Evolutionary conservation across 129 eudicot genomes (phyloP).

Genomic region (Mikania micrantha): DNA sequence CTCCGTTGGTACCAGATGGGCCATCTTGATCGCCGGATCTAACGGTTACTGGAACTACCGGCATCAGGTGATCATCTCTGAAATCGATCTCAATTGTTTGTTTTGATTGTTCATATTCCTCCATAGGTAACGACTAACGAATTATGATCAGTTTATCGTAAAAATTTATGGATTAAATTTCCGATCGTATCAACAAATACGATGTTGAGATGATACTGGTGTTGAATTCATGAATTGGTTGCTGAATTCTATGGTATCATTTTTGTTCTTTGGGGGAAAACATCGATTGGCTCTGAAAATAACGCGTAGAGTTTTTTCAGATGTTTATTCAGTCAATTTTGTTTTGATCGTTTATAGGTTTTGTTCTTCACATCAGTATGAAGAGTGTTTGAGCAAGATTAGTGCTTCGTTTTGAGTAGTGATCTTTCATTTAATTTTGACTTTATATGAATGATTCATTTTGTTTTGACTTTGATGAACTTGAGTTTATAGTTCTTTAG

Average conservation of each 20-base stretch:
- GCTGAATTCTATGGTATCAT: too few species aligned
- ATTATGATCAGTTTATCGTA: too few species aligned
- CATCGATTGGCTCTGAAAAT: too few species aligned
- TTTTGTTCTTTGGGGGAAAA: too few species aligned
- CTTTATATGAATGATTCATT: background rate
- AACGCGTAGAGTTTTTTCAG: too few species aligned
- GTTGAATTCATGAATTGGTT: too few species aligned
- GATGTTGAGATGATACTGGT: background rate
- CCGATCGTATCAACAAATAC: too few species aligned
- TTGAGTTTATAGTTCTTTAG: background rate
- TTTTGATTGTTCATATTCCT: background rate
- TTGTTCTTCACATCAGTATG: too few species aligned
- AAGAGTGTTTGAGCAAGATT: too few species aligned
- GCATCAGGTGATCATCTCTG: conserved; percentile 59
- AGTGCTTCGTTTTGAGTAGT: background rate
- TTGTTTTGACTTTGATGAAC: background rate
- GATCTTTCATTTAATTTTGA: background rate
- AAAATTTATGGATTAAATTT: background rate
- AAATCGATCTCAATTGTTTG: background rate
- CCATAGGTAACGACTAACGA: too few species aligned
- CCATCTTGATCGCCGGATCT: conserved; percentile 84
- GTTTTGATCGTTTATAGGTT: too few species aligned
- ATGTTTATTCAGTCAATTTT: too few species aligned
- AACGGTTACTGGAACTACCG: conserved; percentile 90
- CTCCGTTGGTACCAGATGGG: conserved; percentile 82